A percentile compares a stretch with the other conserved stretches of the same genome.
phyloP scores from a whole-genome alignment of 352 stramenopile species.

The Phytophthora vignae region DNA sequence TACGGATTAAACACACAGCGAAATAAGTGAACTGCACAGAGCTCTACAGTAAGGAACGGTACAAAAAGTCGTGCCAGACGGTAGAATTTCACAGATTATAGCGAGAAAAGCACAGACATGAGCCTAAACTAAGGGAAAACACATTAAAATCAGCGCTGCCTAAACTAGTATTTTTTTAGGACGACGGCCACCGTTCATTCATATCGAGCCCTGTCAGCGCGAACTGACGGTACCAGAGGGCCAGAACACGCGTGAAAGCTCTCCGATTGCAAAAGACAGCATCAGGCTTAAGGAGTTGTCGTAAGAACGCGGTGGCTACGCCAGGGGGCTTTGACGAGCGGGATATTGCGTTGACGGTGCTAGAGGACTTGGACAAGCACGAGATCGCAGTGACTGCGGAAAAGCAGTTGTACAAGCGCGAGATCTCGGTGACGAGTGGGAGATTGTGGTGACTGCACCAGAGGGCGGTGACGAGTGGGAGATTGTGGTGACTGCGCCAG shows the following conservation, averaged over 20 bases:
- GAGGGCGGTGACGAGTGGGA: too few relatives aligned
- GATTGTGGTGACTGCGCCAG: too few relatives aligned
- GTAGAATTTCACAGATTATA: not conserved
- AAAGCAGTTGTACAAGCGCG: too few relatives aligned
- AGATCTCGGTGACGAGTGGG: too few relatives aligned
- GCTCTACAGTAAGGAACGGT: not conserved
- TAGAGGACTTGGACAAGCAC: too few relatives aligned
- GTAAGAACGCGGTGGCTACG: not conserved
- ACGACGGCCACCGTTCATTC: not conserved
- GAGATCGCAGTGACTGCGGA: too few relatives aligned
- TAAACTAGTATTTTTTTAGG: not conserved
- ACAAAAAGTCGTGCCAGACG: not conserved
- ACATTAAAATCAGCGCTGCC: not conserved
- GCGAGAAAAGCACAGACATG: not conserved
- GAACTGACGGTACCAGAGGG: not conserved
- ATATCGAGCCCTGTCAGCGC: not conserved
- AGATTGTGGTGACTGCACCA: too few relatives aligned
- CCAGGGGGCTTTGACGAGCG: too few relatives aligned
- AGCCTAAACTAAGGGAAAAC: not conserved
- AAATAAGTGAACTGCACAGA: not conserved
- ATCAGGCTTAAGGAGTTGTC: not conserved
- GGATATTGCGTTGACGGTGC: too few relatives aligned
- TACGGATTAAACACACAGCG: too few relatives aligned
- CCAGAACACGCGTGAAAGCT: not conserved
- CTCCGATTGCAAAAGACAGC: not conserved